A percentile compares a stretch with the other conserved stretches of the same genome.
Evolutionary conservation across 1,284 basidiomycete genomes (phyloP).

Genomic region (Taiwanofungus camphoratus): DNA sequence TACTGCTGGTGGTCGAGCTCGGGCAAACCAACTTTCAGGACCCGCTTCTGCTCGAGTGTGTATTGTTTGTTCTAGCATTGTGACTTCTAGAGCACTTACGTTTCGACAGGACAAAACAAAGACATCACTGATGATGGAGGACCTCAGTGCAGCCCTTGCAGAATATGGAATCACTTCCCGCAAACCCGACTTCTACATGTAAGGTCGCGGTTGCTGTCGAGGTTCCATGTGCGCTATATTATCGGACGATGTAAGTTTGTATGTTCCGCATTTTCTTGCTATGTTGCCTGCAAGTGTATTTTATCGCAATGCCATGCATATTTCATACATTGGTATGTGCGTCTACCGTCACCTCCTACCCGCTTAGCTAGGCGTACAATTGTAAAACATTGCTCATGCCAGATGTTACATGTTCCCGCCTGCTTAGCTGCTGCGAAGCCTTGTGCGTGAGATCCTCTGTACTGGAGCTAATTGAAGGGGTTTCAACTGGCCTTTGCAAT

Average conservation of each 20-base stretch:
- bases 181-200: slow-evolving; percentile 87
- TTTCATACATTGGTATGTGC: no score
- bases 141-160: slow-evolving; percentile 83
- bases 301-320: slow-evolving; percentile 16
- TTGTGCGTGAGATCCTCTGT: no score
- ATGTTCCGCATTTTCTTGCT: slow-evolving; percentile 7
- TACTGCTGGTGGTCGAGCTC: slow-evolving; percentile 61
- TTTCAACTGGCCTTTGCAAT: no score
- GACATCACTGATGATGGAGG: slow-evolving; percentile 98
- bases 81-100: not conserved
- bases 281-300: slow-evolving; percentile 16
- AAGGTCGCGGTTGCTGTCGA: slow-evolving; percentile 27
- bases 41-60: slow-evolving; percentile 59
- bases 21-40: slow-evolving; percentile 53
- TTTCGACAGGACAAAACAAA: slow-evolving; percentile 76
- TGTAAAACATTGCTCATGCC: no score
- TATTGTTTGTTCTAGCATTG: slow-evolving; percentile 2
- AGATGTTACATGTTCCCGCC: no score
- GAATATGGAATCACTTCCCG: slow-evolving; percentile 96
- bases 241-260: slow-evolving; percentile 11
- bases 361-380: no score
- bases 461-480: no score
- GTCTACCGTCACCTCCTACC: no score
- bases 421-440: no score
- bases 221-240: not conserved